Percentiles rank a stretch among this genome's conserved stretches.
Conservation (phyloP, 1,284 basidiomycete species). For the Moesziomyces parantarcticus region DNA sequence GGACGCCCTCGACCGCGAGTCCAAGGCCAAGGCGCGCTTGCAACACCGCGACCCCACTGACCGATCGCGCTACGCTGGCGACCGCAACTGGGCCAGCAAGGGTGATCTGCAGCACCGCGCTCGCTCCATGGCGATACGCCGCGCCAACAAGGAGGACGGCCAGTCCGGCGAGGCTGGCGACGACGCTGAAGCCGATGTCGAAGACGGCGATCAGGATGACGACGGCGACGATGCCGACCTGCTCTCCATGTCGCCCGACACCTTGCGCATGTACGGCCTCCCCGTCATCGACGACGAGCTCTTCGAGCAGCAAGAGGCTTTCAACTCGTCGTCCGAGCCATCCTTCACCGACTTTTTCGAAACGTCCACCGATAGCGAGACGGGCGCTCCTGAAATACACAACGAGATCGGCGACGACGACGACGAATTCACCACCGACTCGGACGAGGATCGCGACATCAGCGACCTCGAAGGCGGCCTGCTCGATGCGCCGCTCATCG, state of each 20-base stretch:
- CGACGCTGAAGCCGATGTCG: constrained; percentile 38
- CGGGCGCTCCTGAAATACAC: constrained; percentile 8
- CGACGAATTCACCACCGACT: constrained; percentile 50
- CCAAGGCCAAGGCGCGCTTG: constrained; percentile 37
- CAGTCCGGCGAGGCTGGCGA: constrained; percentile 13
- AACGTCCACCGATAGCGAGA: constrained; percentile 56
- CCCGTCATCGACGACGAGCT: constrained; percentile 59
- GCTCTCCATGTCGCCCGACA: constrained; percentile 57
- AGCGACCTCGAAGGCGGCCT: constrained; percentile 58
- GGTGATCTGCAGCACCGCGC: constrained; percentile 43
- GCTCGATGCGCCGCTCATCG: constrained; percentile 58
- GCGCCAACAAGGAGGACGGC: constrained; percentile 2
- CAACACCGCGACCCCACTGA: constrained; percentile 35
- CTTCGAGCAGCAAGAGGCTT: constrained; percentile 63
- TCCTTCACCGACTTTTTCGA: constrained; percentile 67
- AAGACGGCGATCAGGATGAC: constrained; percentile 41
- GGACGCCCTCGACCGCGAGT: constrained; percentile 52
- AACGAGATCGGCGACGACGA: constrained; percentile 57
- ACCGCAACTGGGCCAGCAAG: constrained; percentile 37
- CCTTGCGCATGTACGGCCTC: constrained; percentile 54
- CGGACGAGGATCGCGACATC: constrained; percentile 57
- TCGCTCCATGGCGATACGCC: constrained; percentile 30
- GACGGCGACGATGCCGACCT: constrained; percentile 34
- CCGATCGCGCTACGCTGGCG: constrained; percentile 25
- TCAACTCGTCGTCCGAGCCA: constrained; percentile 64